Evolutionary conservation across 2,329 filamentous ascomycete species (phyloP).

Genomic region (Hymenoscyphus fraxineus): DNA sequence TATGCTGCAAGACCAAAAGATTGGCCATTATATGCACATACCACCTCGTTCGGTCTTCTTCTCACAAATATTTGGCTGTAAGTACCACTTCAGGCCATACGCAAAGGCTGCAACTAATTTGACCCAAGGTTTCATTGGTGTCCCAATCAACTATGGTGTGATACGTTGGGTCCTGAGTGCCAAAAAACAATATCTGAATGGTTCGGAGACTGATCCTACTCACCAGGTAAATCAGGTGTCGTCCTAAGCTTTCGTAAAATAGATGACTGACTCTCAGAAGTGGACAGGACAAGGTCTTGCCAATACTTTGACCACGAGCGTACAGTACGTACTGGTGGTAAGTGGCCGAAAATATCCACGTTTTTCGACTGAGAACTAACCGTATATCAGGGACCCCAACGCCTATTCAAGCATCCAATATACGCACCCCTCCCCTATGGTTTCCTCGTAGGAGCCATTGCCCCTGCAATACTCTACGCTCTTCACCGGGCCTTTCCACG

Average conservation of each 20-base stretch:
- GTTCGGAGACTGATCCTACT: slow-evolving; percentile 47
- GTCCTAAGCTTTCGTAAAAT: too few relatives aligned
- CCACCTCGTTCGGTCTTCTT: slow-evolving; percentile 57
- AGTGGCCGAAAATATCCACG: slow-evolving; percentile 16
- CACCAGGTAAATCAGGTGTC: slow-evolving; percentile 41
- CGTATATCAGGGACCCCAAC: slow-evolving; percentile 40
- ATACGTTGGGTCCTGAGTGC: slow-evolving; percentile 56
- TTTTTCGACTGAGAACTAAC: not conserved
- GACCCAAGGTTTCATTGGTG: slow-evolving; percentile 45
- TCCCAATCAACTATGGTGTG: slow-evolving; percentile 59
- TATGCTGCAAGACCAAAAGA: slow-evolving; percentile 60
- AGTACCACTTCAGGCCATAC: not conserved
- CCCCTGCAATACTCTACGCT: slow-evolving; percentile 45
- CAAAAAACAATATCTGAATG: slow-evolving; percentile 53
- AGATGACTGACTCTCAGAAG: too few relatives aligned
- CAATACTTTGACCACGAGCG: slow-evolving; percentile 49
- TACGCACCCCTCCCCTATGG: slow-evolving; percentile 49
- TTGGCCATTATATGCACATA: slow-evolving; percentile 61
- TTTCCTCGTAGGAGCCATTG: slow-evolving; percentile 47
- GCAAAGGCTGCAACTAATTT: not conserved
- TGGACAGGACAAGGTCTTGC: slow-evolving; percentile 57
- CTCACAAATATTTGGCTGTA: slow-evolving; percentile 52
- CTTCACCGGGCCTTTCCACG: slow-evolving; percentile 52
- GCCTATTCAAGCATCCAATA: slow-evolving; percentile 45
- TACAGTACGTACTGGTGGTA: slow-evolving; percentile 58